Evolutionary conservation across 2,329 filamentous ascomycete species (phyloP).

Genomic region (Neonectria punicea): DNA sequence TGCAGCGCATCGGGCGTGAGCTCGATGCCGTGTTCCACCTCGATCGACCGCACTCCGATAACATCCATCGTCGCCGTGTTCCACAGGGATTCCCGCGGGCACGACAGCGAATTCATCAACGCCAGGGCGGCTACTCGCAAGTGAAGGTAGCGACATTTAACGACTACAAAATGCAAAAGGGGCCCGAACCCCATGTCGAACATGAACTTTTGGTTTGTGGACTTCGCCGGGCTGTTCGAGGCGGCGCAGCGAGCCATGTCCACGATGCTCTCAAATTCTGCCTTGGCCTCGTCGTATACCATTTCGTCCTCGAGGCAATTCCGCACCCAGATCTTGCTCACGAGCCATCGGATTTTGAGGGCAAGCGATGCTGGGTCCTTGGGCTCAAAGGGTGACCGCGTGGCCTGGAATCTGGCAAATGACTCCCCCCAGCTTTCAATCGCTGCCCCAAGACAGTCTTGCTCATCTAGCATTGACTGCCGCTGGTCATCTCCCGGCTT

Average conservation of each 20-base stretch:
- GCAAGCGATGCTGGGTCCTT: conserved; percentile 26
- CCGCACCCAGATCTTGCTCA: conserved; percentile 48
- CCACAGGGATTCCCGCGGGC: conserved; percentile 51
- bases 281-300: conserved; percentile 47
- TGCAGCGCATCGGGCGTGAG: conserved; percentile 35
- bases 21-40: conserved; percentile 52
- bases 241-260: conserved; percentile 37
- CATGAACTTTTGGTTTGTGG: conserved; percentile 46
- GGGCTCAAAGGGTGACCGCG: neutral
- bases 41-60: conserved; percentile 47
- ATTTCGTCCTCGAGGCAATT: conserved; percentile 47
- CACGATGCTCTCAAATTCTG: conserved; percentile 47
- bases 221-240: neutral
- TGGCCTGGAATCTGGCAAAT: conserved; percentile 36
- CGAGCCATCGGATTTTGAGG: conserved; percentile 46
- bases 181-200: conserved; percentile 56
- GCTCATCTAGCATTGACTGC: conserved; percentile 36
- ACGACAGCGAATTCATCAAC: conserved; percentile 45
- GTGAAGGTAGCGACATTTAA: conserved; percentile 52
- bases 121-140: conserved; percentile 49
- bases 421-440: conserved; percentile 44
- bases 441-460: conserved; percentile 31
- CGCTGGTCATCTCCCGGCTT: conserved; percentile 21
- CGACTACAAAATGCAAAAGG: conserved; percentile 50
- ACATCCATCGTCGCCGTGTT: conserved; percentile 46